Evolutionary conservation across 805 yeast species (phyloP).

Genomic region (Starmerella powellii): DNA sequence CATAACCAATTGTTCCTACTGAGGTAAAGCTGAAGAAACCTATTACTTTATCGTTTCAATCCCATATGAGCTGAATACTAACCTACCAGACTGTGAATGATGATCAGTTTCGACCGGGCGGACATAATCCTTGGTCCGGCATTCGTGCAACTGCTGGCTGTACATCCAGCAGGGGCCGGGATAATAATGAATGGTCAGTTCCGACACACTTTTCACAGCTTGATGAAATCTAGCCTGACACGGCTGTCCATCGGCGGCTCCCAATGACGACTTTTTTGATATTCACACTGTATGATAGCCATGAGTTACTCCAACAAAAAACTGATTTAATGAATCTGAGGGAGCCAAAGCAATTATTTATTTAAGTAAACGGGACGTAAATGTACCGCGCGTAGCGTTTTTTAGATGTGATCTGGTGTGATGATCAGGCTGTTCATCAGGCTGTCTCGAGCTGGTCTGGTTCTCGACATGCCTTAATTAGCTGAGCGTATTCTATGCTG

Average conservation of each 20-base stretch:
- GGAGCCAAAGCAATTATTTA: neutral
- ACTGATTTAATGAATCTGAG: constrained; percentile 33
- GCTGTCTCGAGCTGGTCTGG: no score
- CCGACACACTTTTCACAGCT: constrained; percentile 18
- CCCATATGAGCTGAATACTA: constrained; percentile 26
- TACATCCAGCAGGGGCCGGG: constrained; percentile 23
- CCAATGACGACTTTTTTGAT: constrained; percentile 26
- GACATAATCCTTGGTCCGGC: constrained; percentile 24
- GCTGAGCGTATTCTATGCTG: no score
- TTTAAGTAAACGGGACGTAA: no score
- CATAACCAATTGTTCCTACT: constrained; percentile 31
- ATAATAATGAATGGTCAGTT: constrained; percentile 23
- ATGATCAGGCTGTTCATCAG: no score
- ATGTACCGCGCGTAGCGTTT: no score
- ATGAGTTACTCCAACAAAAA: constrained; percentile 24
- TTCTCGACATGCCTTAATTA: no score
- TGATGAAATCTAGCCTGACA: constrained; percentile 7
- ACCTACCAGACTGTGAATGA: constrained; percentile 25
- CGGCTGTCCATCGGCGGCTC: constrained; percentile 3
- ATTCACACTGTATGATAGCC: constrained; percentile 31
- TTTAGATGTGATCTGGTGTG: no score
- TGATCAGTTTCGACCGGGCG: constrained; percentile 33
- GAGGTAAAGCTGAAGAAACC: constrained; percentile 23
- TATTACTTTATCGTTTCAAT: constrained; percentile 21
- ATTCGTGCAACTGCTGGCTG: constrained; percentile 23